These are phyloP conservation scores for Candida dubliniensis DNA, from an alignment of 1,139 yeast species.

Conservation along the genomic window DNA sequence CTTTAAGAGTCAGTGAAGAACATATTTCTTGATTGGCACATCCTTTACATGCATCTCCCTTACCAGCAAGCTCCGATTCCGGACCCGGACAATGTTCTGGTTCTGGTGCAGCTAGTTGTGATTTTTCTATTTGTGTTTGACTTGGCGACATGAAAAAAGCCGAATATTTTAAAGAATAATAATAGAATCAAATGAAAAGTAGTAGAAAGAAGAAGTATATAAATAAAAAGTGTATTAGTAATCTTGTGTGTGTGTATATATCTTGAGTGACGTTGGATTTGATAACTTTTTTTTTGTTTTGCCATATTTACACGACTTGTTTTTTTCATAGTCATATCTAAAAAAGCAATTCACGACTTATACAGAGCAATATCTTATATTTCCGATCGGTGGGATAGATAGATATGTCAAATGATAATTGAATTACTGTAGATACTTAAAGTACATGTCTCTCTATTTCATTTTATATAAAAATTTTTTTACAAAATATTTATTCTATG, in stretches of 20 bases:
- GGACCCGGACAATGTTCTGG: slow-evolving; percentile 99
- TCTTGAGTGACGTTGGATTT: too few relatives aligned
- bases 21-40: slow-evolving; percentile 94
- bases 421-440: too few relatives aligned
- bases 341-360: not conserved
- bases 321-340: not conserved
- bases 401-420: too few relatives aligned
- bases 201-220: too few relatives aligned
- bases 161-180: not conserved
- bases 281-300: not conserved
- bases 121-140: slow-evolving; percentile 14
- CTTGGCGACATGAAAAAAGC: slow-evolving; percentile 25
- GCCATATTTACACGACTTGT: not conserved
- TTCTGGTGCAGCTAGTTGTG: slow-evolving; percentile 53
- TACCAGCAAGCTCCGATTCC: slow-evolving; percentile 89
- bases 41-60: slow-evolving; percentile 89
- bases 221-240: too few relatives aligned
- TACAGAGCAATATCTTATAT: too few relatives aligned
- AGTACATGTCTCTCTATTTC: too few relatives aligned
- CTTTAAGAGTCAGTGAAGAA: slow-evolving; percentile 77
- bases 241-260: too few relatives aligned
- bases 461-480: too few relatives aligned
- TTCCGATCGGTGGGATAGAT: too few relatives aligned
- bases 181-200: too few relatives aligned
- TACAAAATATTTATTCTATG: slow-evolving; percentile 1